A percentile compares a stretch with the other conserved stretches of the same genome.
Evolutionary conservation across 1,284 basidiomycete species (phyloP).

Genomic region (Ustilago esculenta): DNA sequence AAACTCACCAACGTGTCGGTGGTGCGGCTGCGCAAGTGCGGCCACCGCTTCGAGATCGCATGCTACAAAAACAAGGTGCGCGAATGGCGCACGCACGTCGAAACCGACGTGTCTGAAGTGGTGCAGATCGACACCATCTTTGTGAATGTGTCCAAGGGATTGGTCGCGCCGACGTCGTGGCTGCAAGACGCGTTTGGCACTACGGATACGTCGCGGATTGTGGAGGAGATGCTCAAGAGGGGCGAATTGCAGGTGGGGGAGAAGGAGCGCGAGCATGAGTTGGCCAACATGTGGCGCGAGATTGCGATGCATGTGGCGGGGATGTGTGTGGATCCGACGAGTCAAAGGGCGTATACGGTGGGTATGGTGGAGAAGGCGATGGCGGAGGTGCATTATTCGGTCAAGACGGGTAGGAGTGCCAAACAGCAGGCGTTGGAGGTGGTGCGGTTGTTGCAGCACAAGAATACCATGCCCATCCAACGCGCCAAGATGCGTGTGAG

Average conservation of each 20-base stretch:
- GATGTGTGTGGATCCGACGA: slow-evolving; percentile 92
- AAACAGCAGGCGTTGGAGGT: slow-evolving; percentile 90
- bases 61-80: slow-evolving; percentile 99
- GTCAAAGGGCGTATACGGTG: slow-evolving; percentile 88
- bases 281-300: slow-evolving; percentile 83
- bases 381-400: slow-evolving; percentile 90
- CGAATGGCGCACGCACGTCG: slow-evolving; percentile 91
- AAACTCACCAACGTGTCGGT: slow-evolving; percentile 92
- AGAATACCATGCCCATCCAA: slow-evolving; percentile 86
- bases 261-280: slow-evolving; percentile 91
- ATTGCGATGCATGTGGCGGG: slow-evolving; percentile 93
- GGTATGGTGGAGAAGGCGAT: slow-evolving; percentile 98
- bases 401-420: slow-evolving; percentile 86
- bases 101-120: slow-evolving; percentile 93
- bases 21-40: slow-evolving; percentile 93
- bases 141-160: slow-evolving; percentile 94
- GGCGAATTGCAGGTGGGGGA: slow-evolving; percentile 97
- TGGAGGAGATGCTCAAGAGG: slow-evolving; percentile 92
- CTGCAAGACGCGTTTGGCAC: slow-evolving; percentile 90
- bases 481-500: slow-evolving; percentile 91
- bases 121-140: slow-evolving; percentile 97
- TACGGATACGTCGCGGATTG: slow-evolving; percentile 76
- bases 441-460: slow-evolving; percentile 78
- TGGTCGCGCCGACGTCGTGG: slow-evolving; percentile 87
- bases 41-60: slow-evolving; percentile 98